Base-by-base conservation (phyloP, 345 rosid species). In the Acer yangbiense region DNA sequence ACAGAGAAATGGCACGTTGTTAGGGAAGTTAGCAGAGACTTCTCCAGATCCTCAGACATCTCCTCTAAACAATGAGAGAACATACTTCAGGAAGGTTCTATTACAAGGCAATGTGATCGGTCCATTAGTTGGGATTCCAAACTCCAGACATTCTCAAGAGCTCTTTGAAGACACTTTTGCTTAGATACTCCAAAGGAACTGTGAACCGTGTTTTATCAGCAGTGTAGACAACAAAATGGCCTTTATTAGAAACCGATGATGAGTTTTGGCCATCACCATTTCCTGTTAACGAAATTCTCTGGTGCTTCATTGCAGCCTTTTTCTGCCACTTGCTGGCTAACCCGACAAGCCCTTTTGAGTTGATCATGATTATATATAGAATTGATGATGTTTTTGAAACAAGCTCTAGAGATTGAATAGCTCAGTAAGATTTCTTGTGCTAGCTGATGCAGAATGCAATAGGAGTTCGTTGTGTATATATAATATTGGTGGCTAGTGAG, bases 81-180 rank as follows among this genome's bases (percentile, higher is more conserved):
- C 46, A 69, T 83, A 80, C 25, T 80, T 78, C 48, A 86, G 0
- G 57, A 82, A 82, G 7, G 3, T 43, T 0, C 80, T 76, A 71
- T 89, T 82, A 7, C 79, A 81, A 13, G 86, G 81, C 48, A 85
- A 67, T 4, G 75, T 84, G 77, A 71, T 72, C 13, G 72, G 77
- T 25, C 58, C 48, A 27, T 80, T 13, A 0, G 50, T 29, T 35
- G 76, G 68, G 16, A 80, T 43, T 5, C 80, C 78, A 44, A 61
- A 73, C 69, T 81, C 78, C 7, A 1, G 81, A 73, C 48, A 77
- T 32, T 21, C 61, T 81, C 10, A 81, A 54, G 0, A 73, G 80
- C 71, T 77, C 72, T 0, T 21, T 3, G 52, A 78, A 52, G 17
- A 69, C 60, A 16, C 9, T 48, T 6, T 4, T 76, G 63, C 14